Percentiles rank a stretch among this genome's conserved stretches.
These are phyloP conservation scores for Pulveroboletus ravenelii DNA, from an alignment of 768 basidiomycete genomes.

Conservation along the genomic window DNA sequence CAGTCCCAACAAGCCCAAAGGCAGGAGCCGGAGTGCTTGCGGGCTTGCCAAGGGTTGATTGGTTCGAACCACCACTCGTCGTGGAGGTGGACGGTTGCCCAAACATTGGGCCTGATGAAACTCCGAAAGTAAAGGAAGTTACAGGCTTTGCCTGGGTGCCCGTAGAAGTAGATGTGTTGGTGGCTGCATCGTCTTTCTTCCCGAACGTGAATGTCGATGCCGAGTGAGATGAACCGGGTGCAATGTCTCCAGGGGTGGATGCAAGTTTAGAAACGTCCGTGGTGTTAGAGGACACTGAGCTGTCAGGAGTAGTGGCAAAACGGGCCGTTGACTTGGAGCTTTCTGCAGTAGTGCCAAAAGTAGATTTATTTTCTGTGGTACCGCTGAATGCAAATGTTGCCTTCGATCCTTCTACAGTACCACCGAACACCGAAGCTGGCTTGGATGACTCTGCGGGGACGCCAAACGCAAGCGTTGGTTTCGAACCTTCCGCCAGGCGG, in stretches of 20 bases:
- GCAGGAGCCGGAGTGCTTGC: constrained; percentile 22
- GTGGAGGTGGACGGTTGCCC: constrained; percentile 8
- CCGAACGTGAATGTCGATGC: constrained; percentile 13
- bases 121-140: constrained; percentile 19
- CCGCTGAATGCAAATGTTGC: constrained; percentile 1
- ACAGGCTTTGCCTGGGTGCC: constrained; percentile 28
- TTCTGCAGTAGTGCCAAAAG: neutral
- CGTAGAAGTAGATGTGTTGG: constrained; percentile 1
- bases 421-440: neutral
- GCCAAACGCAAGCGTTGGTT: constrained; percentile 8
- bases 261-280: constrained; percentile 2
- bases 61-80: constrained; percentile 3
- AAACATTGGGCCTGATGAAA: constrained; percentile 8
- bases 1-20: constrained; percentile 31
- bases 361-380: neutral
- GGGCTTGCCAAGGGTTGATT: constrained; percentile 14
- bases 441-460: constrained; percentile 4
- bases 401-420: constrained; percentile 1
- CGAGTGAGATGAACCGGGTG: constrained; percentile 8
- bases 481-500: constrained; percentile 5
- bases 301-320: neutral
- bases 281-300: neutral
- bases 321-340: neutral
- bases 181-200: constrained; percentile 16
- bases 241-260: constrained; percentile 1